phyloP scores from a whole-genome alignment of 768 basidiomycete genomes.

The Suillus hirtellus region DNA sequence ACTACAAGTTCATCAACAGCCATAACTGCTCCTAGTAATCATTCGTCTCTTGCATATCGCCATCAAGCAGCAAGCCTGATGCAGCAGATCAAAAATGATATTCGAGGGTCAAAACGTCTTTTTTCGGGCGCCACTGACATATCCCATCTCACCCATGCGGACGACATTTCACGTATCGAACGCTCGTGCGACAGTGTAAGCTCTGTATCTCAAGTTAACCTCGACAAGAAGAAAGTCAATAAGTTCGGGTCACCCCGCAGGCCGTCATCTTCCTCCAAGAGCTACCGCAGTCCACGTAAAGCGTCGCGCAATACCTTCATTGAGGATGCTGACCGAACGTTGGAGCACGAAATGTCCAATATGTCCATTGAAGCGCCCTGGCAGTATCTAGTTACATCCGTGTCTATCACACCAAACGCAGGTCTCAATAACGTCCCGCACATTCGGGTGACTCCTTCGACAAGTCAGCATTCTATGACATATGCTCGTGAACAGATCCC shows the following conservation, averaged over 20 bases:
- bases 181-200: slow-evolving; percentile 25
- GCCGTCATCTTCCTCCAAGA: slow-evolving; percentile 37
- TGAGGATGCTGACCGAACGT: slow-evolving; percentile 43
- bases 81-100: slow-evolving; percentile 82
- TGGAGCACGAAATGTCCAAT: slow-evolving; percentile 42
- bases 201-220: slow-evolving; percentile 36
- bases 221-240: slow-evolving; percentile 21
- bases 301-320: slow-evolving; percentile 38
- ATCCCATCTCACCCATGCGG: slow-evolving; percentile 38
- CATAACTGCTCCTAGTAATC: slow-evolving; percentile 37
- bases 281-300: slow-evolving; percentile 46
- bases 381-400: slow-evolving; percentile 25
- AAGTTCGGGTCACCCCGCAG: slow-evolving; percentile 32
- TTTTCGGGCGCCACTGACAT: slow-evolving; percentile 67
- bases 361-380: slow-evolving; percentile 44
- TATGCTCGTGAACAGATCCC: slow-evolving; percentile 34
- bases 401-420: slow-evolving; percentile 15
- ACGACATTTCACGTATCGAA: slow-evolving; percentile 19
- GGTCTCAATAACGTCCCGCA: slow-evolving; percentile 23
- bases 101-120: slow-evolving; percentile 66
- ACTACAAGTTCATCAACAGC: slow-evolving; percentile 26
- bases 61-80: slow-evolving; percentile 78
- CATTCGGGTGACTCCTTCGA: slow-evolving; percentile 31
- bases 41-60: slow-evolving; percentile 70
- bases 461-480: slow-evolving; percentile 26